These are phyloP conservation scores for Magnolia sinica DNA, from an alignment of 164 flowering plant genomes.

Conservation along the genomic window DNA sequence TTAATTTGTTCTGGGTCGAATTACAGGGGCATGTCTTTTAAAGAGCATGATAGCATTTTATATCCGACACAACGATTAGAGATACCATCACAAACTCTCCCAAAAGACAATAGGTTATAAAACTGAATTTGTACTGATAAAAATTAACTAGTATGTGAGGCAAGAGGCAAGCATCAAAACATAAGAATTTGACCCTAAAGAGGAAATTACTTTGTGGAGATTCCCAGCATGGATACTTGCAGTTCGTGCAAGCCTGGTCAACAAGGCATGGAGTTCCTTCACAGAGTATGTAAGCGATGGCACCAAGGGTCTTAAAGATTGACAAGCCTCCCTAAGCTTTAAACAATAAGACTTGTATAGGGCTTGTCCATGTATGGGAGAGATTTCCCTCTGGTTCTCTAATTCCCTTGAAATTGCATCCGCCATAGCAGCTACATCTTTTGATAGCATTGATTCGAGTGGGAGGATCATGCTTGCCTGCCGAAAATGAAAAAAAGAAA, in stretches of 20 bases:
- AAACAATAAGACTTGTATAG: conserved; percentile 73
- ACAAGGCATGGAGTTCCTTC: conserved; percentile 62
- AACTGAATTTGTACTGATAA: neutral
- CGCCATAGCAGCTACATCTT: conserved; percentile 85
- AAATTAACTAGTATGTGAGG: neutral
- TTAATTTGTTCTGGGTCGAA: neutral
- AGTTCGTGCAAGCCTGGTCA: conserved; percentile 71
- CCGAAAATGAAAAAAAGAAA: neutral
- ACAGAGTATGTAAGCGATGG: conserved; percentile 64
- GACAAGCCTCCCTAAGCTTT: conserved; percentile 66
- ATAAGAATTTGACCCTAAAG: neutral
- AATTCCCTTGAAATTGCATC: conserved; percentile 70
- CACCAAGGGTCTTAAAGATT: conserved; percentile 60
- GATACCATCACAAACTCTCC: neutral
- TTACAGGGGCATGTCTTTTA: neutral
- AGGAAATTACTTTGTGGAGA: conserved; percentile 62
- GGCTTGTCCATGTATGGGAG: conserved; percentile 94
- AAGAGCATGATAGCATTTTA: neutral
- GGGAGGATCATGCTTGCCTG: conserved; percentile 80
- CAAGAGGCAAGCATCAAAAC: neutral
- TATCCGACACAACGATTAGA: neutral
- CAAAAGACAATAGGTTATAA: neutral
- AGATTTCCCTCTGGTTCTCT: conserved; percentile 65
- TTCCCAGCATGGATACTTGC: conserved; percentile 95
- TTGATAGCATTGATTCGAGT: conserved; percentile 75